A percentile compares a stretch with the other conserved stretches of the same genome.
phyloP scores from a whole-genome alignment of 2,329 filamentous ascomycete species.

The Byssoonygena ceratinophila region DNA sequence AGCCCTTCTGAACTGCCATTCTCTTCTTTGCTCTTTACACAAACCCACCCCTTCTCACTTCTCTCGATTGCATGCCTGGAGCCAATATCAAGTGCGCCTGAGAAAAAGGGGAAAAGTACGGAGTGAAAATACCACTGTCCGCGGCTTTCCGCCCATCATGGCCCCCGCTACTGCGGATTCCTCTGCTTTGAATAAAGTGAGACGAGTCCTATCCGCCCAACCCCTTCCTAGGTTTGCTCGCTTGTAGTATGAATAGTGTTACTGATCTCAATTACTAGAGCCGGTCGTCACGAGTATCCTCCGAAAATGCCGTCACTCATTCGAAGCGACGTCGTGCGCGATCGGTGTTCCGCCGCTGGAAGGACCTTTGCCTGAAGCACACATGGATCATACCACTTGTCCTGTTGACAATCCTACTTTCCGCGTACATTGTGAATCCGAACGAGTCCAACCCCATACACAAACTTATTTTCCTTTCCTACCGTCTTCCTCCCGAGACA shows the following conservation, averaged over 20 bases:
- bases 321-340: slow-evolving; percentile 38
- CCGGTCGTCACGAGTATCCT: slow-evolving; percentile 9
- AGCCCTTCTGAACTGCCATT: no score
- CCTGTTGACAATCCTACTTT: slow-evolving; percentile 53
- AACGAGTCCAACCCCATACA: slow-evolving; percentile 66
- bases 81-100: neutral
- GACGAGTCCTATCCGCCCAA: neutral
- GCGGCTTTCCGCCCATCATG: neutral
- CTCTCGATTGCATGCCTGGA: neutral
- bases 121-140: no score
- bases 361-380: slow-evolving; percentile 38
- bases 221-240: no score
- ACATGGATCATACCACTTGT: slow-evolving; percentile 60
- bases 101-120: neutral
- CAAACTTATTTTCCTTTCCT: slow-evolving; percentile 81
- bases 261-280: slow-evolving; percentile 11
- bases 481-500: slow-evolving; percentile 53
- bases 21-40: no score
- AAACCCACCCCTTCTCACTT: no score
- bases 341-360: slow-evolving; percentile 36
- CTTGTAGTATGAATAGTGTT: no score
- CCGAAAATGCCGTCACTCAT: slow-evolving; percentile 29
- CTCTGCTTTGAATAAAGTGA: neutral
- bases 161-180: neutral
- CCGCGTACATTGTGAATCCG: slow-evolving; percentile 64